These are phyloP conservation scores for Colletotrichum sublineola DNA, from an alignment of 2,329 filamentous ascomycete genomes.

Conservation along the genomic window DNA sequence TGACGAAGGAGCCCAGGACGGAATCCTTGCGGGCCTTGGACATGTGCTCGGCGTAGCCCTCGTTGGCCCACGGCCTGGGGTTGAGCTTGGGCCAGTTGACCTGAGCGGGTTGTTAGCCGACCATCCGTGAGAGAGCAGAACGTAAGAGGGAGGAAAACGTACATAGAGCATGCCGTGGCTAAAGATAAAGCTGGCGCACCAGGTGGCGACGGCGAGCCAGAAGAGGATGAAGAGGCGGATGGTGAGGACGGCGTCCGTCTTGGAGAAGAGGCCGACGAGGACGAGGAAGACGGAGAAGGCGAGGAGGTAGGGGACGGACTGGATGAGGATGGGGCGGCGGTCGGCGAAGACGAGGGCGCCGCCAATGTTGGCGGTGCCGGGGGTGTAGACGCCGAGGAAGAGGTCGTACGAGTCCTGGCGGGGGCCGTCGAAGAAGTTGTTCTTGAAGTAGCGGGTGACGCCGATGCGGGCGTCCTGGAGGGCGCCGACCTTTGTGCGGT, in stretches of 20 bases:
- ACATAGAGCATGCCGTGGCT: constrained; percentile 94
- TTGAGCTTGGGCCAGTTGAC: constrained; percentile 99
- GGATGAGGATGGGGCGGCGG: constrained; percentile 85
- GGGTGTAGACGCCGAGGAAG: constrained; percentile 89
- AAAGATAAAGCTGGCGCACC: constrained; percentile 82
- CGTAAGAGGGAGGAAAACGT: constrained; percentile 58
- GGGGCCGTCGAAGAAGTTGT: constrained; percentile 96
- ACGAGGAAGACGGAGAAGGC: constrained; percentile 89
- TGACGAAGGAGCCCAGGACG: constrained; percentile 81
- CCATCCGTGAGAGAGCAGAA: background rate
- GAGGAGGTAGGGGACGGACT: constrained; percentile 92
- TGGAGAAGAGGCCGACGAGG: constrained; percentile 79
- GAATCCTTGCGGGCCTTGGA: constrained; percentile 85
- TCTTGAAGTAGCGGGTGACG: constrained; percentile 87
- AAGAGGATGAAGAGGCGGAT: constrained; percentile 85
- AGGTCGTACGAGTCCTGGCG: constrained; percentile 96
- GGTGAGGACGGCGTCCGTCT: constrained; percentile 80
- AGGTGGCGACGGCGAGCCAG: constrained; percentile 78
- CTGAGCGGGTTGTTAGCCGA: constrained; percentile 59
- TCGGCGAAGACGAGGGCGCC: constrained; percentile 84
- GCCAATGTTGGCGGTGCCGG: constrained; percentile 78
- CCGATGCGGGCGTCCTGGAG: constrained; percentile 91
- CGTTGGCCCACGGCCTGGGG: constrained; percentile 85
- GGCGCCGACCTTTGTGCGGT: constrained; percentile 86
- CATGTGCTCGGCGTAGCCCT: constrained; percentile 91